Conservation (phyloP, 768 basidiomycete species). For the Trametes villosa region DNA sequence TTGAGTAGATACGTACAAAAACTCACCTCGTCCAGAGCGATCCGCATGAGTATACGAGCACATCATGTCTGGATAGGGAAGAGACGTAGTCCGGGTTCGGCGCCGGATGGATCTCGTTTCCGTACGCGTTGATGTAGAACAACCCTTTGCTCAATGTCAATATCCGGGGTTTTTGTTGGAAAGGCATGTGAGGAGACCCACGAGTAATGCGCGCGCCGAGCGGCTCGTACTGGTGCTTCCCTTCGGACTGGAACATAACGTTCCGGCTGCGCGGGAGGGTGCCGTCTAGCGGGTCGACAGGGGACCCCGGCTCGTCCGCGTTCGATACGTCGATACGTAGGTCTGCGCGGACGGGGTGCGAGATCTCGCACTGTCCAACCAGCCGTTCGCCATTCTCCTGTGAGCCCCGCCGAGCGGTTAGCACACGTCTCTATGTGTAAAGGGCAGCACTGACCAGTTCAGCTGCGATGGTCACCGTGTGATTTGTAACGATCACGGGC, state of each 20-base stretch:
- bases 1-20: not conserved
- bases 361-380: slow-evolving; percentile 21
- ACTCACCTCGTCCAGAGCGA: slow-evolving; percentile 90
- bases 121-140: slow-evolving; percentile 90
- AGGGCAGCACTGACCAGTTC: slow-evolving; percentile 59
- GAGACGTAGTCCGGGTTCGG: slow-evolving; percentile 83
- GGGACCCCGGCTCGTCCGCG: slow-evolving; percentile 47
- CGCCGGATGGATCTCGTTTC: slow-evolving; percentile 87
- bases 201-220: slow-evolving; percentile 66
- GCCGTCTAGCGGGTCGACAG: slow-evolving; percentile 59
- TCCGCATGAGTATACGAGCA: slow-evolving; percentile 90
- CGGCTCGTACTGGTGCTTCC: slow-evolving; percentile 58
- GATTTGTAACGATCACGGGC: slow-evolving; percentile 91
- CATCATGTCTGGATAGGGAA: slow-evolving; percentile 59
- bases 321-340: slow-evolving; percentile 34
- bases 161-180: too few relatives aligned
- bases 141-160: slow-evolving; percentile 51
- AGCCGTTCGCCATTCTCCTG: slow-evolving; percentile 78
- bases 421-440: not conserved
- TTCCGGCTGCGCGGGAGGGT: slow-evolving; percentile 55
- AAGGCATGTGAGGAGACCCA: slow-evolving; percentile 45
- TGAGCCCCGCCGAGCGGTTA: not conserved
- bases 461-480: slow-evolving; percentile 93
- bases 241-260: slow-evolving; percentile 62
- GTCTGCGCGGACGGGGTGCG: slow-evolving; percentile 17